Percentiles rank a stretch among this genome's conserved stretches.
phyloP scores from a whole-genome alignment of 345 rosid species.

The Eucalyptus sp. region DNA sequence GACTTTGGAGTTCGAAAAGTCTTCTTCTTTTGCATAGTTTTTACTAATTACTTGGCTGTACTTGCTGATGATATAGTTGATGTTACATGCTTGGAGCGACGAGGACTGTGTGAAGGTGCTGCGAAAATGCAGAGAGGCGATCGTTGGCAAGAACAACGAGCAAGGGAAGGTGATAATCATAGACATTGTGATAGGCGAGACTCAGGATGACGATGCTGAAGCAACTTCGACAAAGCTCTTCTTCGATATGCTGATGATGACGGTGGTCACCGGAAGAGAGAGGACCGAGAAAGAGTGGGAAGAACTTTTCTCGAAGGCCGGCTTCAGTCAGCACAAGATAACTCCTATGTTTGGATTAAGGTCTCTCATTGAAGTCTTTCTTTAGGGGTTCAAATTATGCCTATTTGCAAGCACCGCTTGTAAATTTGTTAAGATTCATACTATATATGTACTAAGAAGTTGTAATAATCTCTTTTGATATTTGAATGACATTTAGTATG shows the following conservation, averaged over 20 bases:
- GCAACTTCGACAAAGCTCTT: slow-evolving; percentile 14
- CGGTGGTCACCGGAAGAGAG: slow-evolving; percentile 6
- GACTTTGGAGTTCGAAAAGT: background rate
- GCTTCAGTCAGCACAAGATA: slow-evolving; percentile 17
- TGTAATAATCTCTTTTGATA: background rate
- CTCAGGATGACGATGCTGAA: background rate
- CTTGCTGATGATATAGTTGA: background rate
- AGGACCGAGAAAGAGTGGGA: slow-evolving; percentile 21
- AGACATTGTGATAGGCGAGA: slow-evolving; percentile 1
- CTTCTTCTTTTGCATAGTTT: background rate
- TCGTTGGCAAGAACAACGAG: background rate
- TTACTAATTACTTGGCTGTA: background rate
- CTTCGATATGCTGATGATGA: slow-evolving; percentile 32
- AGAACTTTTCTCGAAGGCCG: slow-evolving; percentile 9
- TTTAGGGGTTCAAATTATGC: background rate
- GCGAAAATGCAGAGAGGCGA: slow-evolving; percentile 20
- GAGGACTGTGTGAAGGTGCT: slow-evolving; percentile 31
- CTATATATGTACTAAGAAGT: background rate
- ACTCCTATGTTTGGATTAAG: slow-evolving; percentile 16
- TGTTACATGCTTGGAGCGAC: slow-evolving; percentile 25
- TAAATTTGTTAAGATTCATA: background rate
- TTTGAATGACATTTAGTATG: background rate
- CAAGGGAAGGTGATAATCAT: slow-evolving; percentile 5
- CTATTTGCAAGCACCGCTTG: background rate
- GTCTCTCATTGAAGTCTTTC: slow-evolving; percentile 28